A percentile compares a stretch with the other conserved stretches of the same genome.
Conservation (phyloP, 2,329 filamentous ascomycete genomes). For the Cladosporium oxysporum region DNA sequence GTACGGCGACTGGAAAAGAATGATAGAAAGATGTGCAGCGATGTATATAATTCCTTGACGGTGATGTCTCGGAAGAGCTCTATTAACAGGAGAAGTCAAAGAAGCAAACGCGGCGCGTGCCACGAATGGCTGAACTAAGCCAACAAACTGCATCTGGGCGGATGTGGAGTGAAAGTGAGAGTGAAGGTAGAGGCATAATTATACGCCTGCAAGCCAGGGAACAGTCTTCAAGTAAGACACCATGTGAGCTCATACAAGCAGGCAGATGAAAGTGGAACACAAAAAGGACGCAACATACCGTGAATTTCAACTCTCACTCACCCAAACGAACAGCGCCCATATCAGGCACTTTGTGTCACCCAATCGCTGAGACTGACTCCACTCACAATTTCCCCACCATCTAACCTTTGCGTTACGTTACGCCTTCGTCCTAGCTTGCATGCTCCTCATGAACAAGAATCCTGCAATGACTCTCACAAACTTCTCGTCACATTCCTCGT, state of each 20-base stretch:
- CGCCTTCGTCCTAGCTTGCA: not conserved
- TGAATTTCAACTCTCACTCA: not conserved
- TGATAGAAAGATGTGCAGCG: not conserved
- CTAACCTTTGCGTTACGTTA: not conserved
- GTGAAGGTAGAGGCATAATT: not conserved
- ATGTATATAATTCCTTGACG: not conserved
- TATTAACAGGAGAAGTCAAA: not conserved
- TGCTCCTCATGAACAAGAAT: not conserved
- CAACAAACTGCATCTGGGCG: not conserved
- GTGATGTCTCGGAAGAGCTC: not conserved
- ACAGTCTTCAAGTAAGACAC: not conserved
- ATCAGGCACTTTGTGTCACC: not conserved
- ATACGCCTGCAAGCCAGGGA: not conserved
- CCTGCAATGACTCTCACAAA: not conserved
- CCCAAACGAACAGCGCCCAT: not conserved
- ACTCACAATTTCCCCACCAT: not conserved
- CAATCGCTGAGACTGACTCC: not conserved
- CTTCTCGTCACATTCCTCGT: not conserved
- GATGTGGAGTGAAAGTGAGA: not conserved
- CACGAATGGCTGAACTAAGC: not conserved
- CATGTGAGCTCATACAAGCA: not conserved
- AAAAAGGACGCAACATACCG: not conserved
- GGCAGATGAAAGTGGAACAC: not conserved
- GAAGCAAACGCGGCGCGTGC: not conserved
- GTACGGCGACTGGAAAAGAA: too few relatives aligned